phyloP scores from a whole-genome alignment of 2,329 filamentous ascomycete genomes.

The Exophiala phaeomuriformis region DNA sequence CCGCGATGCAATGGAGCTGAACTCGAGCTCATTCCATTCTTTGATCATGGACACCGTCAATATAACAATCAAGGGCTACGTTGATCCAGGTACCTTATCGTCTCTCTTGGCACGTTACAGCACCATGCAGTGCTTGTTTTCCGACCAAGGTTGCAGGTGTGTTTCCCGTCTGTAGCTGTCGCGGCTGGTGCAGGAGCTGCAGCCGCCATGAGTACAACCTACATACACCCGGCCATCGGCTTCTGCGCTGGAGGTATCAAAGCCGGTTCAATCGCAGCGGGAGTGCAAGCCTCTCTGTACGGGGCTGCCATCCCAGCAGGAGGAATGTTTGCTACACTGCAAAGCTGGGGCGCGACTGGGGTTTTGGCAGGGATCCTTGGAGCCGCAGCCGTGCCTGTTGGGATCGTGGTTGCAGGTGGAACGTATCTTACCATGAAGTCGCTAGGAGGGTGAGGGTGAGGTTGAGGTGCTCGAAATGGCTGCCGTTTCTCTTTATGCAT shows the following conservation, averaged over 20 bases:
- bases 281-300: slow-evolving; percentile 4
- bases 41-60: no score
- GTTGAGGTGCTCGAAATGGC: no score
- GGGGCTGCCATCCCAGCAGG: slow-evolving; percentile 3
- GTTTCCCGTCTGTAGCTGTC: no score
- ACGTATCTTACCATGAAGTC: slow-evolving; percentile 3
- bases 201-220: slow-evolving; percentile 6
- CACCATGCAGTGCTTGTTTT: no score
- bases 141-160: no score
- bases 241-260: slow-evolving; percentile 10
- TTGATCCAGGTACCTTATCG: no score
- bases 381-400: slow-evolving; percentile 4
- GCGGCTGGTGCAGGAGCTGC: background rate
- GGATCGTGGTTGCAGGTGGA: background rate
- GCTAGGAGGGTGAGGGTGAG: background rate
- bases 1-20: no score
- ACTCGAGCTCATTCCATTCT: no score
- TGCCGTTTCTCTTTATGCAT: no score
- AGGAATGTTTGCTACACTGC: slow-evolving; percentile 7
- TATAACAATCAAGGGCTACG: no score
- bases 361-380: slow-evolving; percentile 4
- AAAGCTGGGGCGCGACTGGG: slow-evolving; percentile 8
- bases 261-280: slow-evolving; percentile 7
- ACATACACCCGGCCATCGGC: slow-evolving; percentile 3
- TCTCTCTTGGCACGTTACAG: no score